Evolutionary conservation across 805 yeast species (phyloP).

Genomic region (Yarrowia sp.): DNA sequence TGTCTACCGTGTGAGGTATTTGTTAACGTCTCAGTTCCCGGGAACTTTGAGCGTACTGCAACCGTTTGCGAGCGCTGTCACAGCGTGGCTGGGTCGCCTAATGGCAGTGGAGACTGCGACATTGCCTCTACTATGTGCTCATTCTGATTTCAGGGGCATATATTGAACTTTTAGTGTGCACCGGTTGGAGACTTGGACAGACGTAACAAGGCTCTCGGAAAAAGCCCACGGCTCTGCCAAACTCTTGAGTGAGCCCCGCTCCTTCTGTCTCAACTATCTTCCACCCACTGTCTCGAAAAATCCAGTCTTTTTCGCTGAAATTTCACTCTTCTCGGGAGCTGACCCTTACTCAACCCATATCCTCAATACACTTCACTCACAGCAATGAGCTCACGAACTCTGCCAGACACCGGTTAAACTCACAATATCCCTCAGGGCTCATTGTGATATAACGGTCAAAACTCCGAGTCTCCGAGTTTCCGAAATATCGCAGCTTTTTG

Average conservation of each 20-base stretch:
- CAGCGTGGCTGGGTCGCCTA: constrained; percentile 9
- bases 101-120: background rate
- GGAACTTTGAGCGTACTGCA: constrained; percentile 7
- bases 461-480: constrained; percentile 4
- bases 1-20: constrained; percentile 1
- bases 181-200: too few species aligned
- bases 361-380: background rate
- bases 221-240: too few species aligned
- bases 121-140: constrained; percentile 22
- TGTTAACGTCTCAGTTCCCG: background rate
- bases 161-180: constrained; percentile 12
- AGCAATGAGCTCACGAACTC: constrained; percentile 12
- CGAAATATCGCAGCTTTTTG: background rate
- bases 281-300: background rate
- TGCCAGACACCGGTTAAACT: background rate
- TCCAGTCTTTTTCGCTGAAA: background rate
- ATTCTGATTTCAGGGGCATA: background rate
- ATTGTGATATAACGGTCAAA: background rate
- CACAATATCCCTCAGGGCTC: background rate
- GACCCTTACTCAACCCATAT: too few species aligned
- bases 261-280: background rate
- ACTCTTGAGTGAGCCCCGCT: too few species aligned
- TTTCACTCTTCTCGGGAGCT: background rate
- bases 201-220: too few species aligned
- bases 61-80: background rate